Percentiles rank a stretch among this genome's conserved stretches.
Conservation (phyloP, 768 basidiomycete species). For the Tulasnella sp. region DNA sequence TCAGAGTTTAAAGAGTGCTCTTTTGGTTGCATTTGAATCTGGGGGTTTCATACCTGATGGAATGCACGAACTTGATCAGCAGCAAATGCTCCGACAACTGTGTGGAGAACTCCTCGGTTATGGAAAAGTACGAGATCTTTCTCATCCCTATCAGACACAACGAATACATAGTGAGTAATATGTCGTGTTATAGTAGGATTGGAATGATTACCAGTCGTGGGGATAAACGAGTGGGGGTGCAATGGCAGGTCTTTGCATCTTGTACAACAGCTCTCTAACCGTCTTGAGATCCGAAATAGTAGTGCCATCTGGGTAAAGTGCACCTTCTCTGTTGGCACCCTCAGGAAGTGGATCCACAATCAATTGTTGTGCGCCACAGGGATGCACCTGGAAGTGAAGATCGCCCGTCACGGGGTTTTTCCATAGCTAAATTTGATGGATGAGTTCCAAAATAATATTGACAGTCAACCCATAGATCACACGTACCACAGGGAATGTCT, state of each 20-base stretch:
- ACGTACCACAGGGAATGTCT: slow-evolving; percentile 54
- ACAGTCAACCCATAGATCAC: not conserved
- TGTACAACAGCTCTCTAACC: slow-evolving; percentile 64
- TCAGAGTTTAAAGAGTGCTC: not conserved
- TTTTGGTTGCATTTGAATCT: not conserved
- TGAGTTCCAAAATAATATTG: not conserved
- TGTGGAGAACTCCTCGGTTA: slow-evolving; percentile 69
- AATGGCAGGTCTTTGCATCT: slow-evolving; percentile 82
- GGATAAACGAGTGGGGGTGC: slow-evolving; percentile 74
- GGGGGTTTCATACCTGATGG: slow-evolving; percentile 36
- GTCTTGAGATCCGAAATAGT: slow-evolving; percentile 57
- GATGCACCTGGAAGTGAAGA: slow-evolving; percentile 85
- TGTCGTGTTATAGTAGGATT: not conserved
- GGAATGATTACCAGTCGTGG: slow-evolving; percentile 55
- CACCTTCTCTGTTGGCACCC: slow-evolving; percentile 42
- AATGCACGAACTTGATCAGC: slow-evolving; percentile 51
- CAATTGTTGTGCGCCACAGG: slow-evolving; percentile 56
- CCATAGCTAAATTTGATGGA: slow-evolving; percentile 45
- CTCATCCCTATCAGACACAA: slow-evolving; percentile 30
- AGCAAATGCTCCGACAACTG: slow-evolving; percentile 63
- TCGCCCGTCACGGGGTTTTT: slow-evolving; percentile 78
- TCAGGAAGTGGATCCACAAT: slow-evolving; percentile 59
- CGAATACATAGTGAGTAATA: not conserved
- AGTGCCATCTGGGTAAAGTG: slow-evolving; percentile 73
- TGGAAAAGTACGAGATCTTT: slow-evolving; percentile 76